phyloP scores from a whole-genome alignment of 1,139 yeast genomes.

The Lodderomyces jiufengensis region DNA sequence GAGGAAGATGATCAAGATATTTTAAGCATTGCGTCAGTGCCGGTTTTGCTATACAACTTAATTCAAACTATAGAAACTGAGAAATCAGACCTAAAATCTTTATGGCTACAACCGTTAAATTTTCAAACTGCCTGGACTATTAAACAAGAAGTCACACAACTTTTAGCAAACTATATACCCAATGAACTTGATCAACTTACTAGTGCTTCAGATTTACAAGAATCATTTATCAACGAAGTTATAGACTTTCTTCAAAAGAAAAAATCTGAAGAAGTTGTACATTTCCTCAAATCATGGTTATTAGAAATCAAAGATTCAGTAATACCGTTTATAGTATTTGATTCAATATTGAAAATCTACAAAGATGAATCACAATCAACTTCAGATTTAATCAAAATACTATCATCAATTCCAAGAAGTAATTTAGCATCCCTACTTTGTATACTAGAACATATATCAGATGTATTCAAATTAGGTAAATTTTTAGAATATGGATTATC shows the following conservation, averaged over 20 bases:
- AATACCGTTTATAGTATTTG: slow-evolving; percentile 43
- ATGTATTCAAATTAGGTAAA: slow-evolving; percentile 21
- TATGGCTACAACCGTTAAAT: slow-evolving; percentile 34
- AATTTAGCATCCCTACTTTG: slow-evolving; percentile 38
- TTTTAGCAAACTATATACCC: slow-evolving; percentile 18
- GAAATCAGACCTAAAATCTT: slow-evolving; percentile 1
- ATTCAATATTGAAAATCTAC: slow-evolving; percentile 29
- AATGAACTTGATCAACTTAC: neutral
- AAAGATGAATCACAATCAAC: slow-evolving; percentile 11
- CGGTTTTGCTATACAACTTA: neutral
- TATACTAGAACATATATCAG: slow-evolving; percentile 34
- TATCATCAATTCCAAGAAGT: slow-evolving; percentile 40
- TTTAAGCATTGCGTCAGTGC: slow-evolving; percentile 5
- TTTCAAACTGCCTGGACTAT: slow-evolving; percentile 34
- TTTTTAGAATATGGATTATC: slow-evolving; percentile 29
- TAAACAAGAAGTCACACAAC: slow-evolving; percentile 28
- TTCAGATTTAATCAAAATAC: slow-evolving; percentile 22
- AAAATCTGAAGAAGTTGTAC: slow-evolving; percentile 18
- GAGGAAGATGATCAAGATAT: slow-evolving; percentile 15
- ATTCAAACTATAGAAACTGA: neutral
- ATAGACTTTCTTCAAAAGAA: slow-evolving; percentile 12
- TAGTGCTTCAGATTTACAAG: neutral
- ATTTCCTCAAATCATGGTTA: slow-evolving; percentile 41
- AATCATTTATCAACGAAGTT: slow-evolving; percentile 13
- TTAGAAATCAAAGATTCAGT: slow-evolving; percentile 42